Evolutionary conservation across 345 rosid genomes (phyloP), one percentile per base, ranked within the genome.

Genomic region (Heritiera littoralis): DNA sequence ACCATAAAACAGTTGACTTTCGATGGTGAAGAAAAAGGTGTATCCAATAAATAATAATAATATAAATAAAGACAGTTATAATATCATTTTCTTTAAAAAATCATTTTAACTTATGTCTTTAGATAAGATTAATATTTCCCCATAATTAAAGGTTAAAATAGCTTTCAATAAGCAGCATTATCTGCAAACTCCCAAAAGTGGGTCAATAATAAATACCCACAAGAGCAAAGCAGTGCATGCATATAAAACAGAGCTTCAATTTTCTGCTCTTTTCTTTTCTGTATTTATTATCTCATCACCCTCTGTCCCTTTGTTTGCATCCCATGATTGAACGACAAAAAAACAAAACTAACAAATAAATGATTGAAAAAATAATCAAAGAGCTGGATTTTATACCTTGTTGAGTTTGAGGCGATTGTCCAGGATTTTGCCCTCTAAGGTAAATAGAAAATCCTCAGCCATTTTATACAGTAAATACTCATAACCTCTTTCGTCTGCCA

Each of bases 401-500:
- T 90, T 94, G 77, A 96, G 88, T 84, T 92, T 82, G 84, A 96
- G 94, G 72, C 99, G 98, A 63, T 41, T 74, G 87, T 96, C 99
- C 83, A 89, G 60, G 79, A 96, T 89, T 82, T 90, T 84, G 60
- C 94, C 97, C 76, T 91, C 92, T 0, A 91, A 89, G 28, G 92
- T 90, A 56, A 85, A 87, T 43, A 96, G 97, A 79, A 92, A 91
- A 1, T 89, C 91, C 73, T 87, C 91, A 0, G 92, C 98, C 92
- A 96, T 89, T 77, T 91, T 92, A 83, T 92, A 75, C 0, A 96
- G 89, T 80, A 96, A 85, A 83, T 83, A 79, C 74, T 87, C 98
- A 15, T 90, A 94, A 40, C 99, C 99, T 85, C 98, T 92, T 83
- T 92, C 93, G 79, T 96, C 99, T 52, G 97, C 97, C 72, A 96